These are phyloP conservation scores for Xylaria palmicola DNA, from an alignment of 495 filamentous ascomycete genomes.

Conservation along the genomic window DNA sequence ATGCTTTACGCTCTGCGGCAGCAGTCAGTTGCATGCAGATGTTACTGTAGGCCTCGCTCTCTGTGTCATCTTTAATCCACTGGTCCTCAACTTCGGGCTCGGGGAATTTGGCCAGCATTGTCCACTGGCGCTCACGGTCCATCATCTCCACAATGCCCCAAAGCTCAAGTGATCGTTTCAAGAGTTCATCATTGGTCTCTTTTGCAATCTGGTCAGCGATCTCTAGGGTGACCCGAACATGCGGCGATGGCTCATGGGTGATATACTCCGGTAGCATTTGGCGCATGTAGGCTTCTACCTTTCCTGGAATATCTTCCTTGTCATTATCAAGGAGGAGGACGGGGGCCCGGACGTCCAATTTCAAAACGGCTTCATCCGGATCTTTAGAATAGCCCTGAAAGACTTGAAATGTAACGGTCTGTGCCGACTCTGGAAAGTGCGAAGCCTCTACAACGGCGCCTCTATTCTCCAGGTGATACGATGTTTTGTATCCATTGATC, in stretches of 20 bases:
- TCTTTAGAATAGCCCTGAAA: slow-evolving; percentile 49
- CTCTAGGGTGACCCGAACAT: slow-evolving; percentile 65
- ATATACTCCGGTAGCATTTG: slow-evolving; percentile 60
- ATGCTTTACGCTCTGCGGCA: slow-evolving; percentile 71
- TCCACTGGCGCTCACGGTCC: slow-evolving; percentile 67
- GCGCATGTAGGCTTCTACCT: slow-evolving; percentile 71
- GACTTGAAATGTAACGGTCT: slow-evolving; percentile 54
- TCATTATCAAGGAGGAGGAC: slow-evolving; percentile 62
- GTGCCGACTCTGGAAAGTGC: slow-evolving; percentile 61
- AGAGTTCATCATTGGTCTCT: slow-evolving; percentile 60
- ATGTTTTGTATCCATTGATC: slow-evolving; percentile 58
- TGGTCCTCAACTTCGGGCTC: slow-evolving; percentile 28
- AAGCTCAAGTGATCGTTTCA: slow-evolving; percentile 68
- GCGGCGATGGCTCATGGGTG: slow-evolving; percentile 62
- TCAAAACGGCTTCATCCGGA: slow-evolving; percentile 24
- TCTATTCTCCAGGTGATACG: slow-evolving; percentile 55
- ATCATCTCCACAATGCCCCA: slow-evolving; percentile 76
- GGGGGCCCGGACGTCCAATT: slow-evolving; percentile 11
- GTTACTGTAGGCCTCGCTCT: slow-evolving; percentile 46
- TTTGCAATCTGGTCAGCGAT: slow-evolving; percentile 55
- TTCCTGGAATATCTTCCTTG: slow-evolving; percentile 63
- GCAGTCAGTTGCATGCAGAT: slow-evolving; percentile 71
- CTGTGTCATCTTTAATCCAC: slow-evolving; percentile 40
- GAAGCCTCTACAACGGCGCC: slow-evolving; percentile 66
- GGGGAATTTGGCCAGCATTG: slow-evolving; percentile 45